Base-by-base conservation (phyloP, 179 eudicot species). In the Patellifolia procumbens region DNA sequence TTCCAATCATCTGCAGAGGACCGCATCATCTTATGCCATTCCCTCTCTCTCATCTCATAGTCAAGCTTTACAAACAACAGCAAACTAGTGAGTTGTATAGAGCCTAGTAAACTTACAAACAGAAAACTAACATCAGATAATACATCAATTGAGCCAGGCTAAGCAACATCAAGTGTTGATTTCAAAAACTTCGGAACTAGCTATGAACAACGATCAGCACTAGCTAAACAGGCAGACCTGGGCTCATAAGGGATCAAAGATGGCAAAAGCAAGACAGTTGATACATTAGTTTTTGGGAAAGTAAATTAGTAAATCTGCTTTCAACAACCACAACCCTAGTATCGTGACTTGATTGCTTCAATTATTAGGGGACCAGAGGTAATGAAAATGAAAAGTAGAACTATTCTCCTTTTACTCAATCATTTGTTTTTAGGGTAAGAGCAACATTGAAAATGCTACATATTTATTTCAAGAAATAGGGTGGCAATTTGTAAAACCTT, bases 1-100 rank as follows among this genome's bases (percentile, higher is more conserved):
- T 78, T 76, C 97, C 97, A 93, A 78, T 90, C 95, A 81, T 72
- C 83, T 65, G 58, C 79, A 73, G 91, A 86, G 32, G 89, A 84
- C 70, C 97, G 89, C 76, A 83, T 78, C 43, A 93, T 82, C 82
- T 80, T 87, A 76, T 68, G 62, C 93, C 95, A 91, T 67, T 85
- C 86, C 48, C 29, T 85, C 13, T 77, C 89, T 46, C 56, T 78
- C 79, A 82, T 80, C 77, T 91, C 89, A 73, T 93, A 93, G 82
- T 91, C 97, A 82, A 93, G 90, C 98, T 93, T 75, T 65, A 62
- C 35, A 70, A 52, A 56, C 48, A 72, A 53, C 26, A 75, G 46
- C 83, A 20, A 42, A 76, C 58, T 64, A 10, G n/a, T 56, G 49
- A 59, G 72, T 9, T 22, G 32, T 51, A 72, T 46, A 65, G 55